Conservation (phyloP, 2,329 filamentous ascomycete species). For the Colletotrichum sp. region DNA sequence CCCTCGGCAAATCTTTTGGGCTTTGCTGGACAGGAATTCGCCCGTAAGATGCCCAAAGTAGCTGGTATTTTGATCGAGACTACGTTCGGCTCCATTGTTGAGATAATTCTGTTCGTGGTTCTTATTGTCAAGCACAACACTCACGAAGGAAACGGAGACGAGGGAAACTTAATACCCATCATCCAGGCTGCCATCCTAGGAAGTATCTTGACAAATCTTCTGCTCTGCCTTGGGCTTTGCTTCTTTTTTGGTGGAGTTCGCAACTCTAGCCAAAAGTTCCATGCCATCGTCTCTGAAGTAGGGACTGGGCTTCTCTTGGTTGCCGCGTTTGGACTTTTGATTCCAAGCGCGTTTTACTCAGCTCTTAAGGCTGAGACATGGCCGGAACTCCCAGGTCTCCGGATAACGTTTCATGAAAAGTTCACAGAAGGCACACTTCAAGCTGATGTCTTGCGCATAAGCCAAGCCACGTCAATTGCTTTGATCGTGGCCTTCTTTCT, state of each 20-base stretch:
- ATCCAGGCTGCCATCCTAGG: conserved; percentile 74
- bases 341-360: conserved; percentile 40
- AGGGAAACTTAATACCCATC: conserved; percentile 55
- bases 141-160: conserved; percentile 27
- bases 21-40: conserved; percentile 62
- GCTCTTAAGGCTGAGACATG: conserved; percentile 34
- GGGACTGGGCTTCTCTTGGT: conserved; percentile 70
- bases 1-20: conserved; percentile 54
- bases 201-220: conserved; percentile 70
- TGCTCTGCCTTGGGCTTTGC: conserved; percentile 71
- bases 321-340: conserved; percentile 46
- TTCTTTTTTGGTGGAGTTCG: conserved; percentile 70
- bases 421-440: conserved; percentile 42
- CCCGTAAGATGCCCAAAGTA: conserved; percentile 69
- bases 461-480: conserved; percentile 65
- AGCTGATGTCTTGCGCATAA: conserved; percentile 60
- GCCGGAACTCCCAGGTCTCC: conserved; percentile 24
- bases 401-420: conserved; percentile 25
- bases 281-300: conserved; percentile 70
- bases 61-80: conserved; percentile 56
- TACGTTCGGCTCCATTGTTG: conserved; percentile 67
- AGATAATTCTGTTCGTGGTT: conserved; percentile 72
- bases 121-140: conserved; percentile 48
- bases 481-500: conserved; percentile 63
- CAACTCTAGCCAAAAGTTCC: conserved; percentile 64